These are phyloP conservation scores for Alopecurus myosuroides DNA, from an alignment of 176 grass and related monocot species.

Conservation along the genomic window DNA sequence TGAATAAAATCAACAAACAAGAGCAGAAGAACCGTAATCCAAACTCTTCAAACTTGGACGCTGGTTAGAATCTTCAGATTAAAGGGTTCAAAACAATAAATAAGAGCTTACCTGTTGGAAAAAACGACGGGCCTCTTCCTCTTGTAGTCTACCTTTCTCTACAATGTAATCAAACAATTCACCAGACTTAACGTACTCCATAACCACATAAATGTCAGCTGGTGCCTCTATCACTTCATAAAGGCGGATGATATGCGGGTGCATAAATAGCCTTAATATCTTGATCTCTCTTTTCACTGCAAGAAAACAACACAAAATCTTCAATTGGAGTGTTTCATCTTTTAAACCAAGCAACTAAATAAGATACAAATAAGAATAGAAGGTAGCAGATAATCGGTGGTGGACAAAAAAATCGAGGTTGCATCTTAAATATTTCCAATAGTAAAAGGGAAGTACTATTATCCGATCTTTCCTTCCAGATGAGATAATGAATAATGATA, in stretches of 20 bases:
- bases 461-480: not conserved
- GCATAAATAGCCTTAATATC: slow-evolving; percentile 72
- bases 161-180: slow-evolving; percentile 85
- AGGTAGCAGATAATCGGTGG: not conserved
- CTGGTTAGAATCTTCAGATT: not conserved
- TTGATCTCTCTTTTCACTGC: slow-evolving; percentile 72
- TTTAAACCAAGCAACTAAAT: not conserved
- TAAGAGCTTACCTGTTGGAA: slow-evolving; percentile 49
- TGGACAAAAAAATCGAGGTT: not conserved
- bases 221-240: slow-evolving; percentile 72
- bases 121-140: slow-evolving; percentile 61
- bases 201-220: slow-evolving; percentile 57
- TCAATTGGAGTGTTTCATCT: slow-evolving; percentile 9
- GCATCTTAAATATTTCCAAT: not conserved
- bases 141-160: slow-evolving; percentile 61
- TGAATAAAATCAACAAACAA: not conserved
- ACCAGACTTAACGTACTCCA: slow-evolving; percentile 72
- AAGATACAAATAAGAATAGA: not conserved
- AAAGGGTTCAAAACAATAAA: not conserved
- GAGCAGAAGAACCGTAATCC: not conserved
- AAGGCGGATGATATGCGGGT: slow-evolving; percentile 74
- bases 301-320: not conserved
- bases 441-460: not conserved
- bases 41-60: not conserved
- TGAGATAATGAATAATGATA: not conserved